phyloP scores from a whole-genome alignment of 2,329 filamentous ascomycete species.

The Talaromyces sp. region DNA sequence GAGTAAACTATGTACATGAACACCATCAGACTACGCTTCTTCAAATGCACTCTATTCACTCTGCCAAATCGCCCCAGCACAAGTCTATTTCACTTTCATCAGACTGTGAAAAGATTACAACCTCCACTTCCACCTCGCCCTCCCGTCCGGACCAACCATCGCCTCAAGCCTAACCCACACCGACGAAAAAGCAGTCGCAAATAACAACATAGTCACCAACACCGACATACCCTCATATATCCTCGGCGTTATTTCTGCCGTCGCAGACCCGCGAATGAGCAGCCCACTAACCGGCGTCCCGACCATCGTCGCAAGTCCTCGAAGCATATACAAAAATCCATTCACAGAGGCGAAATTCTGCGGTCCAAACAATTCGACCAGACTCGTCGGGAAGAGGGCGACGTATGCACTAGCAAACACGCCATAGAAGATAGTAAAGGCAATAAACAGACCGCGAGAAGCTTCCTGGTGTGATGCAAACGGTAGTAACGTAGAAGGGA shows the following conservation, averaged over 20 bases:
- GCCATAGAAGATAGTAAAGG: constrained; percentile 37
- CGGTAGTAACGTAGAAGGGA: constrained; percentile 26
- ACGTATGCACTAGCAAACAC: constrained; percentile 42
- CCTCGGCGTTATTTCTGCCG: constrained; percentile 16
- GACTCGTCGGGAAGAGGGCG: constrained; percentile 40
- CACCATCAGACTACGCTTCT: not conserved
- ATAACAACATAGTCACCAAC: constrained; percentile 28
- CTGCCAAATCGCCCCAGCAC: not conserved
- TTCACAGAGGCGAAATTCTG: constrained; percentile 42
- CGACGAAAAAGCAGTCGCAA: constrained; percentile 27
- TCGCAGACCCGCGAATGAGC: constrained; percentile 27
- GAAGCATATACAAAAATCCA: constrained; percentile 42
- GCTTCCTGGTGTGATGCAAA: not conserved
- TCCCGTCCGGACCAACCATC: constrained; percentile 13
- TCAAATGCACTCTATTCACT: not conserved
- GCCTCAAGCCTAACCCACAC: constrained; percentile 32
- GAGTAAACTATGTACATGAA: not conserved
- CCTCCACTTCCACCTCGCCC: constrained; percentile 13
- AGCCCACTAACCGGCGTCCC: constrained; percentile 39
- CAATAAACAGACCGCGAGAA: constrained; percentile 28
- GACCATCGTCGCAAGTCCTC: constrained; percentile 39
- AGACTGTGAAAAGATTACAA: not conserved
- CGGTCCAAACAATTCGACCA: constrained; percentile 42
- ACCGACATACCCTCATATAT: constrained; percentile 29
- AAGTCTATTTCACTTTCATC: not conserved